Evolutionary conservation across 805 yeast species (phyloP), one percentile per base, ranked within the genome.

Genomic region (Komagataella phaffii): DNA sequence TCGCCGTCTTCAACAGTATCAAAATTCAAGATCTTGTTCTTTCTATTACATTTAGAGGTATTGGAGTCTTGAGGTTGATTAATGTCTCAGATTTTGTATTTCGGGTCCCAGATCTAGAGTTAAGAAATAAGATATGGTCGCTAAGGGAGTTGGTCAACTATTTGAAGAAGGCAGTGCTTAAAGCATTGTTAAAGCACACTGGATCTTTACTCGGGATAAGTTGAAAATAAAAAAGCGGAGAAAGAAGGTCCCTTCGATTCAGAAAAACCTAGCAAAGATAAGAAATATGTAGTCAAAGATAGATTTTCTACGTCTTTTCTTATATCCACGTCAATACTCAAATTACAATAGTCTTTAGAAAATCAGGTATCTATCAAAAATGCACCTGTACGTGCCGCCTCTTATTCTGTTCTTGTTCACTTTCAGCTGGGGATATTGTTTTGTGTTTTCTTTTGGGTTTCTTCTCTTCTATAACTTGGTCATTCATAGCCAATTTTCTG

Each of bases 181-280:
- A 75, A 60, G 71, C 81, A 1, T 64, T 84, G 18, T 57, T 84
- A 51, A 71, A 71, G 48, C 88, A 85, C 58, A 75, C 90, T 0
- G 96, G 96, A 3, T 80, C 83, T 53, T 77, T 91, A 50, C 61
- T 90, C 43, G 81, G 85, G n/a, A 88, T 61, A 88, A 87, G 63
- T 65, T 90, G 18, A 57, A 54, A 47, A 52, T 57, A 12, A 52
- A 56, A 46, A 55, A 50, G 48, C 51, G 52, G 46, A 53, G 53
- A 21, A 54, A 53, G 51, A 48, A 58, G 18, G 12, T 53, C 7
- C 51, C 30, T 48, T 44, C 44, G 24, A 45, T 45, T 7, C 44
- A 10, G 17, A 48, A 45, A 17, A 51, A 19, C 23, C 51, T 36
- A n/a, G 14, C 17, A 45, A 44, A 19, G 17, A 23, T 24, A 17